Base-by-base conservation (phyloP, 192 early-diverging fungal genomes). In the Dispira parvispora region DNA sequence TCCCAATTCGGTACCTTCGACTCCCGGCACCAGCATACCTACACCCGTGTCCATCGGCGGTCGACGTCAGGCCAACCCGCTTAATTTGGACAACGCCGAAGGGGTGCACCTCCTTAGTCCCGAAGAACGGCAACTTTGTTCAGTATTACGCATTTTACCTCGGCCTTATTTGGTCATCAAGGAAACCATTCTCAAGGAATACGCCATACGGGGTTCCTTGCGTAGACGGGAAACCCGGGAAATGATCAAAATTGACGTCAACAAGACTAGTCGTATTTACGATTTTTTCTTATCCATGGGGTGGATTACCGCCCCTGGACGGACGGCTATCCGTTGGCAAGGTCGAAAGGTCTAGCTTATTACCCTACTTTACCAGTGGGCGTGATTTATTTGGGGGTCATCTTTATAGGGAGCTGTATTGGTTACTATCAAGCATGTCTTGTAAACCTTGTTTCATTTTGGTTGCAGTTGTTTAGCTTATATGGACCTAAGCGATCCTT, bases 241-340 rank as follows among this genome's bases (percentile, higher is more conserved):
- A 52, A 67, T 99, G 61, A 84, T 94, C 73, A 90, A 88, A 72
- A 93, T 97, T 62, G 96, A 99, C 69, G 87, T 85, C 5, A 84
- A 86, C 74, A 96, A 92, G 69, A 88, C 91, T 3, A 78, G 78
- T 67, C 71, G 78, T 67, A 82, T 99, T 11, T 95, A 87, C 65
- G 89, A 97, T 65, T 94, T 96, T 70, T 99, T 95, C 69, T 82
- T 93, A 11, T 81, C 88, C 62, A 87, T 78, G 69, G 92, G 93
- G 8, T 98, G 95, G 95, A 87, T 98, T 69, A 82, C 85, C 53
- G 69, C 78, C 16, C 66, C 64, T 6, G 62, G 62, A 14, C 64
- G 62, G n/a, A 18, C 64, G 20, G 60, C 46, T 12, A 58, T n/a
- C 28, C 67, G 42, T n/a, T 43, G 16, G 58, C 55, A 26, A 32